A percentile compares a stretch with the other conserved stretches of the same genome.
Conservation (phyloP, 176 grass and related monocot species). For the Aechmea fasciata region DNA sequence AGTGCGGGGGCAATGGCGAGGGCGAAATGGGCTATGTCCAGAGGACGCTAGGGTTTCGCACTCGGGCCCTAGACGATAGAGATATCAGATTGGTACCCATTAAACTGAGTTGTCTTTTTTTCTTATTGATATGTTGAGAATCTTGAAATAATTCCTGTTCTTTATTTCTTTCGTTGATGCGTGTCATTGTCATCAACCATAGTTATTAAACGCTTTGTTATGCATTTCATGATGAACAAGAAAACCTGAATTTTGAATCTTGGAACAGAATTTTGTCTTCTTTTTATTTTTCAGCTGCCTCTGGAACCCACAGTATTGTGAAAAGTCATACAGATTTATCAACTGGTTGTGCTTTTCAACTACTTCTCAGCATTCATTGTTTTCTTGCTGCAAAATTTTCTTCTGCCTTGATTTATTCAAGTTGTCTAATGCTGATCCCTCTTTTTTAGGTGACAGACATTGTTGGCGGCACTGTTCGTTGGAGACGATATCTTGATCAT, state of each 20-base stretch:
- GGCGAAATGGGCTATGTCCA: constrained; percentile 88
- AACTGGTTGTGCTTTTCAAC: too few species aligned
- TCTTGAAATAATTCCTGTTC: not conserved
- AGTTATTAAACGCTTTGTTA: too few species aligned
- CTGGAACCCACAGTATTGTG: too few species aligned
- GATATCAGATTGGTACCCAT: constrained; percentile 77
- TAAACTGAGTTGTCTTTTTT: constrained; percentile 14
- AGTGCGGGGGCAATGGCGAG: constrained; percentile 34
- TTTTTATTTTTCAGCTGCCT: too few species aligned
- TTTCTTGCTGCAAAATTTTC: not conserved
- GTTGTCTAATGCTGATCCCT: constrained; percentile 15
- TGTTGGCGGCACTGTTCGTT: constrained; percentile 78
- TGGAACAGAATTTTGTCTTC: too few species aligned
- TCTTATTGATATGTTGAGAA: constrained; percentile 10
- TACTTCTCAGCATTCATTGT: too few species aligned
- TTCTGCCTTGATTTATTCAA: not conserved
- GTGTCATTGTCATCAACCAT: too few species aligned
- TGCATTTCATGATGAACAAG: too few species aligned
- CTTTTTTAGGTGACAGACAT: constrained; percentile 64
- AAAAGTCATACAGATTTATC: too few species aligned
- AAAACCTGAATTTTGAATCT: too few species aligned
- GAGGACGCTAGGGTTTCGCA: constrained; percentile 73
- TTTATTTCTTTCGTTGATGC: not conserved
- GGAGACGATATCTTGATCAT: constrained; percentile 85
- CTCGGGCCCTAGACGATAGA: constrained; percentile 58